These are phyloP conservation scores for Oryza australiensis DNA, from an alignment of 176 grass and related monocot species.

Conservation along the genomic window DNA sequence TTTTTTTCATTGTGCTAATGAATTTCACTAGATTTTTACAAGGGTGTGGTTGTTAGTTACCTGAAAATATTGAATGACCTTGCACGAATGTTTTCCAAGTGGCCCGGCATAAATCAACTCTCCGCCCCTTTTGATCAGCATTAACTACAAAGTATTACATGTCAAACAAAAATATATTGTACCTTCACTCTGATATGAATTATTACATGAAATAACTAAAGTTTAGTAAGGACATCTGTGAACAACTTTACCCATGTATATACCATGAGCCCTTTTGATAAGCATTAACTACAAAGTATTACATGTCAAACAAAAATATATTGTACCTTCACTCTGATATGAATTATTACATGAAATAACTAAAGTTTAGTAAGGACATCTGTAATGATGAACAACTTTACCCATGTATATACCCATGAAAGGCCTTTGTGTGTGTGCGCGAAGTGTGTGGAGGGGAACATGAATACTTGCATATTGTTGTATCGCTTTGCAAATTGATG, in stretches of 20 bases:
- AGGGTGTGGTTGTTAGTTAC: conserved; percentile 32
- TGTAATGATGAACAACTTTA: no score
- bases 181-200: background rate
- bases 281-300: conserved; percentile 60
- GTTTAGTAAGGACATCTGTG: background rate
- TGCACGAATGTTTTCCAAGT: conserved; percentile 60
- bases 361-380: background rate
- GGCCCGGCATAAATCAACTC: conserved; percentile 72
- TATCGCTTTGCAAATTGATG: background rate
- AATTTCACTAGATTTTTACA: background rate
- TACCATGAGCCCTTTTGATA: conserved; percentile 91
- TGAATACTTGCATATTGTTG: no score
- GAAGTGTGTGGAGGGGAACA: no score
- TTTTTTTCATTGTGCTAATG: background rate
- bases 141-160: conserved; percentile 46
- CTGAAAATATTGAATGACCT: conserved; percentile 84
- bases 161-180: background rate
- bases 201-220: background rate
- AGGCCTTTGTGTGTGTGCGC: no score
- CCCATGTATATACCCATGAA: no score
- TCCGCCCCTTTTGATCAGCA: conserved; percentile 91
- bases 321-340: background rate
- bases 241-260: no score
- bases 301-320: background rate
- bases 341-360: background rate